phyloP scores from a whole-genome alignment of 2,329 filamentous ascomycete genomes.

The Xylaria digitata region DNA sequence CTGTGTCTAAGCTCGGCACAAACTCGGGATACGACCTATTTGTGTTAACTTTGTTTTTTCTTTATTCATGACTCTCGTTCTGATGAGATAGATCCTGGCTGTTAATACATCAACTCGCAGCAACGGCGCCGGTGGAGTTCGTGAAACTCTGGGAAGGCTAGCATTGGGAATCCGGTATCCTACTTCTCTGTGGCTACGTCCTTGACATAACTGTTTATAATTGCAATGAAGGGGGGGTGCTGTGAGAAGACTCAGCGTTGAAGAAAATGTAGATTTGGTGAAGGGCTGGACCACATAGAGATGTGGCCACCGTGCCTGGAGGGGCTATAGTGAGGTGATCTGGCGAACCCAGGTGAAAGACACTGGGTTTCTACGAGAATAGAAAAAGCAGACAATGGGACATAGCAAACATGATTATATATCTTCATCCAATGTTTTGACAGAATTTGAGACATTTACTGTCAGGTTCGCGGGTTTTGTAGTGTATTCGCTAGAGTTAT shows the following conservation, averaged over 20 bases:
- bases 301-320: constrained; percentile 36
- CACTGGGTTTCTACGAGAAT: constrained; percentile 39
- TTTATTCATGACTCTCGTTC: constrained; percentile 52
- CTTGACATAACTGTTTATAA: constrained; percentile 48
- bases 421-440: constrained; percentile 30
- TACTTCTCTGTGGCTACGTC: constrained; percentile 46
- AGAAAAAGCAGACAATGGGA: constrained; percentile 45
- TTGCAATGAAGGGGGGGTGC: constrained; percentile 33
- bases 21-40: constrained; percentile 46
- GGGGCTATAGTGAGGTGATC: constrained; percentile 42
- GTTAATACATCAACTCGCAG: constrained; percentile 52
- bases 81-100: constrained; percentile 50
- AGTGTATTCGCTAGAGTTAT: too few relatives aligned
- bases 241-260: constrained; percentile 17
- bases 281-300: constrained; percentile 37
- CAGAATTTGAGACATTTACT: constrained; percentile 12
- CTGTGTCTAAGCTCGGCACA: constrained; percentile 43
- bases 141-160: constrained; percentile 45
- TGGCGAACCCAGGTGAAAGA: constrained; percentile 38
- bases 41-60: constrained; percentile 42
- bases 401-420: constrained; percentile 37
- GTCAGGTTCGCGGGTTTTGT: neutral
- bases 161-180: constrained; percentile 49
- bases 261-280: constrained; percentile 38
- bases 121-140: constrained; percentile 50